Percentiles rank a stretch among this genome's conserved stretches.
These are phyloP conservation scores for Pythium oligandrum DNA, from an alignment of 352 stramenopile genomes.

Conservation along the genomic window DNA sequence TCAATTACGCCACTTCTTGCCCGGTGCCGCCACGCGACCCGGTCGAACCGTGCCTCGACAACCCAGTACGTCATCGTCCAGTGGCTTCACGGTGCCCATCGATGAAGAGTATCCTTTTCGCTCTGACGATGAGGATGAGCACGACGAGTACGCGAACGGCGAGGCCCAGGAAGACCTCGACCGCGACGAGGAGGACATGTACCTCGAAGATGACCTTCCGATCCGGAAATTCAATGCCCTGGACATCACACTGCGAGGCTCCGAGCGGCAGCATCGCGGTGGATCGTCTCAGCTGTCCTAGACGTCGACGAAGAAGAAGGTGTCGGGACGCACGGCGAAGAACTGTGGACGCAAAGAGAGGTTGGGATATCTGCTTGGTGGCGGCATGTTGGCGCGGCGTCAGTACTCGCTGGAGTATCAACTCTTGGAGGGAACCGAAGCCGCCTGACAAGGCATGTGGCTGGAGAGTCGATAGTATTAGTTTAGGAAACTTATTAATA, in stretches of 20 bases:
- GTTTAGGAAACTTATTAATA: slow-evolving; percentile 26
- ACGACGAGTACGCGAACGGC: too few species aligned
- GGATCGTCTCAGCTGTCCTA: too few species aligned
- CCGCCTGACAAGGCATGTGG: too few species aligned
- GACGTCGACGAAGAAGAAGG: too few species aligned
- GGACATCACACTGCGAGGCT: slow-evolving; percentile 15
- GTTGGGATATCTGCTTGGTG: too few species aligned
- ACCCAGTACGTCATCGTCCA: slow-evolving; percentile 7
- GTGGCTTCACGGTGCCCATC: slow-evolving; percentile 15
- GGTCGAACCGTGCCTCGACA: slow-evolving; percentile 10
- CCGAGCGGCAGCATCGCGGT: slow-evolving; percentile 11
- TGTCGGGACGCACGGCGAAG: too few species aligned
- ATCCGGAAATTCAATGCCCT: slow-evolving; percentile 15
- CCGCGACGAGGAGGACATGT: slow-evolving; percentile 16
- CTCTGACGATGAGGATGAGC: too few species aligned
- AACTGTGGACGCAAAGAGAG: too few species aligned
- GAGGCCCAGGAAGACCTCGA: slow-evolving; percentile 5
- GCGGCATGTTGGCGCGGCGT: too few species aligned
- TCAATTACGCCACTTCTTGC: slow-evolving; percentile 6
- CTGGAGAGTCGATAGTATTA: slow-evolving; percentile 13
- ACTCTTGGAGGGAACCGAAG: too few species aligned
- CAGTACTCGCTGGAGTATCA: too few species aligned
- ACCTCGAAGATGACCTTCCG: slow-evolving; percentile 19
- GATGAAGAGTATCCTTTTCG: slow-evolving; percentile 11
- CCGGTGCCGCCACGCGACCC: not conserved